Percentiles rank a stretch among this genome's conserved stretches.
Evolutionary conservation across 225 moss, liverwort and hornwort genomes (phyloP).

Genomic region (Marchantia polymorpha): DNA sequence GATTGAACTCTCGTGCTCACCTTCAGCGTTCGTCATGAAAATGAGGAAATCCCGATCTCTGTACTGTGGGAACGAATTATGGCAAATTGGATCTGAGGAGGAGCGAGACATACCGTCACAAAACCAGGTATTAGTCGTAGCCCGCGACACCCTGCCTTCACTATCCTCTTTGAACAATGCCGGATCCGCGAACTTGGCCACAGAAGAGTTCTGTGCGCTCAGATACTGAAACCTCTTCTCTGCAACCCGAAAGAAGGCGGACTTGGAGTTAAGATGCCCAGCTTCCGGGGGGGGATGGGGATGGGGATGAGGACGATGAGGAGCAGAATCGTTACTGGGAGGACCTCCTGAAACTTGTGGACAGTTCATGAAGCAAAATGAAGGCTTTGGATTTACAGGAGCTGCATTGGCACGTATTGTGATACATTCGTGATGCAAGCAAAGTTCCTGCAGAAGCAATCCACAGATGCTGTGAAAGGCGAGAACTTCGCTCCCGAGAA

Average conservation of each 20-base stretch:
- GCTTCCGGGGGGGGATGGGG: background rate
- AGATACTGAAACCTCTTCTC: background rate
- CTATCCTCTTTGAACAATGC: background rate
- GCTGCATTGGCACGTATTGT: background rate
- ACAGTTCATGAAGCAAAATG: too few relatives aligned
- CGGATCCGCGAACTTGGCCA: slow-evolving; percentile 8
- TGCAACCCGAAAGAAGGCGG: background rate
- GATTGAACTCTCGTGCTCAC: background rate
- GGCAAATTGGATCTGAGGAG: background rate
- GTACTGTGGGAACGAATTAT: background rate
- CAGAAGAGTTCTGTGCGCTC: background rate
- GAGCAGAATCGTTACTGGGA: too few relatives aligned
- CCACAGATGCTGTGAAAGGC: background rate
- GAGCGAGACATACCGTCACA: background rate
- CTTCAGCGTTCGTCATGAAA: background rate
- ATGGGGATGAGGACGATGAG: too few relatives aligned
- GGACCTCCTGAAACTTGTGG: too few relatives aligned
- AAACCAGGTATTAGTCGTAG: background rate
- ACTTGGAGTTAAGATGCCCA: background rate
- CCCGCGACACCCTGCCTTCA: background rate
- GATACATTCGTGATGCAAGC: background rate
- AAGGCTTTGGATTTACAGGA: too few relatives aligned
- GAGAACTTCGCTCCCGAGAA: background rate
- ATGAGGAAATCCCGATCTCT: background rate
- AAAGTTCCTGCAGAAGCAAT: background rate